These are phyloP conservation scores for Hyaloscypha hepaticicola DNA, from an alignment of 495 filamentous ascomycete species.

Conservation along the genomic window DNA sequence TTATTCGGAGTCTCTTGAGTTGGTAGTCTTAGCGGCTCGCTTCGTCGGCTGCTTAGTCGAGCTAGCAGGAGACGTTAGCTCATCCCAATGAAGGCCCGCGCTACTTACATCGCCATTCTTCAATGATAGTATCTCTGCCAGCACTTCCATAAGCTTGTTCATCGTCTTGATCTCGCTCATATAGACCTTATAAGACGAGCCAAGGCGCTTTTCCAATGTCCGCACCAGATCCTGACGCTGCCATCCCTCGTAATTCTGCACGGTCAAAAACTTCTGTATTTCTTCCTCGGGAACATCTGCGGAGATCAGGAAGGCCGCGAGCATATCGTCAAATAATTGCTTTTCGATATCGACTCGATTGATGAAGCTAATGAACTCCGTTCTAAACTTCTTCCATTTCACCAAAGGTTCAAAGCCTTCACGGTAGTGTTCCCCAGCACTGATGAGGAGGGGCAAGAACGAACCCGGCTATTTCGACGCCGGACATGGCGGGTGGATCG, in stretches of 20 bases:
- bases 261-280: constrained; percentile 11
- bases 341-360: constrained; percentile 23
- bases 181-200: constrained; percentile 6
- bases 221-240: not conserved
- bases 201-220: constrained; percentile 10
- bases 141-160: constrained; percentile 8
- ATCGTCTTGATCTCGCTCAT: constrained; percentile 13
- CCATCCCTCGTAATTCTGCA: constrained; percentile 18
- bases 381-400: constrained; percentile 29
- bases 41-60: no score
- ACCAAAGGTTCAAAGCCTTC: constrained; percentile 31
- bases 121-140: constrained; percentile 13
- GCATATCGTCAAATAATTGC: constrained; percentile 23
- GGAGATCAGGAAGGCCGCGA: constrained; percentile 22
- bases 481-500: constrained; percentile 21
- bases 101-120: constrained; percentile 19
- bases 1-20: no score
- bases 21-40: no score
- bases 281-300: constrained; percentile 18
- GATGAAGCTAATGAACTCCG: constrained; percentile 27
- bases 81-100: no score
- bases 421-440: constrained; percentile 34
- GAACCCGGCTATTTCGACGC: constrained; percentile 36
- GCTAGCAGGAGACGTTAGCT: no score
- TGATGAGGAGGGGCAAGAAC: constrained; percentile 40